Percentiles rank a stretch among this genome's conserved stretches.
Evolutionary conservation across 495 filamentous ascomycete species (phyloP).

Genomic region (Podospora fimiseda): DNA sequence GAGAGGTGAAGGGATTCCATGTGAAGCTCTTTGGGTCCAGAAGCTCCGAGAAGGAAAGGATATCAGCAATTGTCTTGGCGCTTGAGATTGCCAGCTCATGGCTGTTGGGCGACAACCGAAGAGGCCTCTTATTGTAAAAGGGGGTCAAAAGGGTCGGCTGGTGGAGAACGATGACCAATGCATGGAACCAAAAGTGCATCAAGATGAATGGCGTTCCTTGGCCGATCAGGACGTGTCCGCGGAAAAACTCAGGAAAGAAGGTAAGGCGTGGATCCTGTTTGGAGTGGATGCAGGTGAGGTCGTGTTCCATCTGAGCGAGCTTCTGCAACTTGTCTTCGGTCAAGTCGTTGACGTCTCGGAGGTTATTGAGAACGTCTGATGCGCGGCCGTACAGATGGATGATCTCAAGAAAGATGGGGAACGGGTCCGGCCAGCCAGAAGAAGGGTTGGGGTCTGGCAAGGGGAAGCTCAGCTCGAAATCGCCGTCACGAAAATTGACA

Average conservation of each 20-base stretch:
- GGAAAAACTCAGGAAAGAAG: constrained; percentile 75
- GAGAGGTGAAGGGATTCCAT: constrained; percentile 80
- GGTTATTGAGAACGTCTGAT: constrained; percentile 77
- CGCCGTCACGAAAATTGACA: constrained; percentile 71
- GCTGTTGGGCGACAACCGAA: constrained; percentile 67
- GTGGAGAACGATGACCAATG: constrained; percentile 75
- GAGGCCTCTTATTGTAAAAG: constrained; percentile 56
- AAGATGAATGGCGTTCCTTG: constrained; percentile 80
- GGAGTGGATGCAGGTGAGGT: constrained; percentile 74
- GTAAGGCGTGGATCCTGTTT: constrained; percentile 62
- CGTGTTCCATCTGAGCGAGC: constrained; percentile 65
- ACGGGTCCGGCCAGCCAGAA: constrained; percentile 65
- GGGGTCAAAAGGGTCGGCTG: constrained; percentile 73
- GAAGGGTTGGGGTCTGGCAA: constrained; percentile 51
- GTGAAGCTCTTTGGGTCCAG: constrained; percentile 75
- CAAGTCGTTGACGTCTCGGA: constrained; percentile 66
- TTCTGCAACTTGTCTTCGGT: constrained; percentile 62
- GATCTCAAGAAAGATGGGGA: constrained; percentile 71
- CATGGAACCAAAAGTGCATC: constrained; percentile 89
- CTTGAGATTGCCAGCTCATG: constrained; percentile 80
- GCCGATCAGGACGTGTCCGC: constrained; percentile 65
- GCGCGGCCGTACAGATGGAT: constrained; percentile 78
- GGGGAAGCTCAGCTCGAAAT: constrained; percentile 73
- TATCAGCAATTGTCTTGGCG: constrained; percentile 83
- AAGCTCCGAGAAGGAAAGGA: constrained; percentile 69